These are phyloP conservation scores for Aulographum hederae DNA, from an alignment of 2,329 filamentous ascomycete genomes.

Conservation along the genomic window DNA sequence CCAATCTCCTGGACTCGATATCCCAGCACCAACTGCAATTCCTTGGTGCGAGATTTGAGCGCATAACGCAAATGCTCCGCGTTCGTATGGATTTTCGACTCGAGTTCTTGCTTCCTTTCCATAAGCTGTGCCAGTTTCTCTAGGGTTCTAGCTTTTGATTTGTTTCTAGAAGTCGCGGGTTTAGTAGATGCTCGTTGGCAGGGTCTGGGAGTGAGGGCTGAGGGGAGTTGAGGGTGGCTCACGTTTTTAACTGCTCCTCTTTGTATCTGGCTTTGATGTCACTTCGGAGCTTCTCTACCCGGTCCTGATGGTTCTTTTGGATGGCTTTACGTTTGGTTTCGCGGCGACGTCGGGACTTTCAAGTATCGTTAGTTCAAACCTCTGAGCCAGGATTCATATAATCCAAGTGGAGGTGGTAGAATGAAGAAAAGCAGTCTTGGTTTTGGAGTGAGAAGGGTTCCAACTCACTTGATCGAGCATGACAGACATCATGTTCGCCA, in stretches of 20 bases:
- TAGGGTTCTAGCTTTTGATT: neutral
- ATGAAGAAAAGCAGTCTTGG: neutral
- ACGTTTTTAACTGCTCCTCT: neutral
- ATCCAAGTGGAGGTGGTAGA: neutral
- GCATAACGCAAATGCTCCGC: neutral
- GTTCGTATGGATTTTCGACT: neutral
- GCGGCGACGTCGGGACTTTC: neutral
- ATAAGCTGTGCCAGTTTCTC: neutral
- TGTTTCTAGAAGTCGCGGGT: neutral
- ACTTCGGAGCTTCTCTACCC: neutral
- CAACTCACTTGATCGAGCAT: constrained; percentile 12
- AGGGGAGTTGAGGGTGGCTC: neutral
- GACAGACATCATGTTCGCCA: constrained; percentile 9
- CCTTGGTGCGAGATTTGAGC: neutral
- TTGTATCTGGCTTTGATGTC: neutral
- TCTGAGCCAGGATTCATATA: too few relatives aligned
- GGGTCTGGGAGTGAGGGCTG: too few relatives aligned
- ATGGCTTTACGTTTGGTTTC: neutral
- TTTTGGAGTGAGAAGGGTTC: neutral
- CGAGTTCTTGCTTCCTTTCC: neutral
- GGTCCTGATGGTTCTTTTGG: neutral
- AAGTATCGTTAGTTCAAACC: neutral
- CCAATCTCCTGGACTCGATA: neutral
- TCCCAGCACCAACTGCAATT: neutral
- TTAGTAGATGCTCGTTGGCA: too few relatives aligned